phyloP scores from a whole-genome alignment of 768 basidiomycete species.

The Termitomyces eurrhizus region DNA sequence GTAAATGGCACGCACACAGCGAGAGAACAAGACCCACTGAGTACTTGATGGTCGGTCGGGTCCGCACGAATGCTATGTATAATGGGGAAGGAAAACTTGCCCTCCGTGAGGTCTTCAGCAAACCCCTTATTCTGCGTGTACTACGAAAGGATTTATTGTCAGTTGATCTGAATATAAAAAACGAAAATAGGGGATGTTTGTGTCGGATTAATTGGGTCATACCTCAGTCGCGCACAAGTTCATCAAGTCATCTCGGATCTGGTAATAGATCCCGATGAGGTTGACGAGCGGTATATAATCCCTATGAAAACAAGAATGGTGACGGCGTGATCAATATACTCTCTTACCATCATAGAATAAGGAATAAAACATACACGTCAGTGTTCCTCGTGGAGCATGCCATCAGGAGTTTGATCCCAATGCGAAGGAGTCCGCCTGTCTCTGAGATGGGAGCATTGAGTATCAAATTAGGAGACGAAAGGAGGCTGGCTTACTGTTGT shows the following conservation, averaged over 20 bases:
- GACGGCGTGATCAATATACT: background rate
- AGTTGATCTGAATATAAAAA: background rate
- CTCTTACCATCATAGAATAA: background rate
- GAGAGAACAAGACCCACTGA: constrained; percentile 53
- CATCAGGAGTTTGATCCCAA: constrained; percentile 97
- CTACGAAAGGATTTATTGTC: constrained; percentile 31
- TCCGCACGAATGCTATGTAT: constrained; percentile 87
- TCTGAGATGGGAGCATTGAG: constrained; percentile 43
- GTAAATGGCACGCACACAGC: background rate
- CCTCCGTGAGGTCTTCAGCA: constrained; percentile 92
- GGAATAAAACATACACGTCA: constrained; percentile 42
- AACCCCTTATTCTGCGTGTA: constrained; percentile 85
- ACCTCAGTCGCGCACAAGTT: constrained; percentile 88
- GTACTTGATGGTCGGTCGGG: constrained; percentile 68
- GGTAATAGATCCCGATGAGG: constrained; percentile 69
- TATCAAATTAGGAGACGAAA: background rate
- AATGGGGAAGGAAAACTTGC: constrained; percentile 96
- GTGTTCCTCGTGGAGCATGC: constrained; percentile 66
- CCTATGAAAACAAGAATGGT: background rate
- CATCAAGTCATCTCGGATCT: constrained; percentile 95
- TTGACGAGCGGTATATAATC: background rate
- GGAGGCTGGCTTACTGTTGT: constrained; percentile 65
- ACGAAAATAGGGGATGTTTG: background rate
- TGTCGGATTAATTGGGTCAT: background rate
- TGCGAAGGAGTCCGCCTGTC: constrained; percentile 91